These are phyloP conservation scores for Beauveria varroae DNA, from an alignment of 2,329 filamentous ascomycete genomes.

Conservation along the genomic window DNA sequence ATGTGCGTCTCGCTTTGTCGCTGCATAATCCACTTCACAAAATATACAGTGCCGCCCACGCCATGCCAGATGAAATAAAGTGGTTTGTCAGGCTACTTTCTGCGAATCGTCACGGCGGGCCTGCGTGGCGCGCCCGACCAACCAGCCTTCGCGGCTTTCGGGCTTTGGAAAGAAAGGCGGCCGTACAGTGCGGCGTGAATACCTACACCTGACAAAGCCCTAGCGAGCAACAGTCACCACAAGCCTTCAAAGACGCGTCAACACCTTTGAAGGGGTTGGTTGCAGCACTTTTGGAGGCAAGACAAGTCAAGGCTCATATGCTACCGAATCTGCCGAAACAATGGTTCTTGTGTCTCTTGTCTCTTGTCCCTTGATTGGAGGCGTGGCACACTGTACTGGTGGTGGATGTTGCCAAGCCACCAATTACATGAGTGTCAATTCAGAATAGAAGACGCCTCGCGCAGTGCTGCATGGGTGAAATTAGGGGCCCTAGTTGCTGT, in stretches of 20 bases:
- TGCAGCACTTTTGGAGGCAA: not conserved
- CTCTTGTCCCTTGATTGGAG: not conserved
- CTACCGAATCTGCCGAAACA: not conserved
- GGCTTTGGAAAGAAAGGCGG: not conserved
- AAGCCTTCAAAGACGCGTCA: not conserved
- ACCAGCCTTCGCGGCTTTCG: not conserved
- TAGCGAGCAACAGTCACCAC: not conserved
- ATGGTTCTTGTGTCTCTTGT: not conserved
- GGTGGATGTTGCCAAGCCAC: not conserved
- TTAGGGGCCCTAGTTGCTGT: not conserved
- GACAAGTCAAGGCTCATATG: not conserved
- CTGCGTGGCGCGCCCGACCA: not conserved
- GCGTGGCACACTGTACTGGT: not conserved
- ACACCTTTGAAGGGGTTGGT: not conserved
- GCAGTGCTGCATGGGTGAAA: not conserved
- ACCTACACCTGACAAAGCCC: not conserved
- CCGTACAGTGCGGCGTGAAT: not conserved
- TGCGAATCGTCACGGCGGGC: not conserved
- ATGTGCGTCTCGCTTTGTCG: not conserved
- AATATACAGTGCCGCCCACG: not conserved
- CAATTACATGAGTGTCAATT: not conserved
- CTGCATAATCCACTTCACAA: not conserved
- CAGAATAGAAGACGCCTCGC: not conserved
- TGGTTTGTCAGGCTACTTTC: conserved; percentile 3
- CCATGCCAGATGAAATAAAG: not conserved